Percentiles rank a stretch among this genome's conserved stretches.
Evolutionary conservation across 2,329 filamentous ascomycete species (phyloP).

Genomic region (Hypocrella siamensis): DNA sequence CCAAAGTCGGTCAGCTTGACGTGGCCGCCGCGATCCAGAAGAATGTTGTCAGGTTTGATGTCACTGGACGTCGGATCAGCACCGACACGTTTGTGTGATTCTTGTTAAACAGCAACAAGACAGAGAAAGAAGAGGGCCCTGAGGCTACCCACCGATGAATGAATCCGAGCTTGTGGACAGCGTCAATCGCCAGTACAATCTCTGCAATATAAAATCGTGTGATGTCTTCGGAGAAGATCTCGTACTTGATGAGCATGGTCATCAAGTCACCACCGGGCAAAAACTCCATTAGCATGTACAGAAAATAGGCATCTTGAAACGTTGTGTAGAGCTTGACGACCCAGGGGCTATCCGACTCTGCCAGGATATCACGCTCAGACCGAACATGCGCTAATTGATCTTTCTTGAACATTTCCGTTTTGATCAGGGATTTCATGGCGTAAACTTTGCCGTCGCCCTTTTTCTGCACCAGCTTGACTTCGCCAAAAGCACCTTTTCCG

Average conservation of each 20-base stretch:
- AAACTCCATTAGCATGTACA: constrained; percentile 99
- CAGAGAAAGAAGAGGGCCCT: background rate
- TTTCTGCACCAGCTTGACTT: constrained; percentile 94
- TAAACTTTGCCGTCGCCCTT: constrained; percentile 95
- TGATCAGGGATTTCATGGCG: constrained; percentile 94
- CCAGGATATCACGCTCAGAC: constrained; percentile 91
- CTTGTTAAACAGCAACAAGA: no score
- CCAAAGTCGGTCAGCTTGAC: constrained; percentile 98
- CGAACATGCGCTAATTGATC: constrained; percentile 96
- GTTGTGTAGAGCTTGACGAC: constrained; percentile 97
- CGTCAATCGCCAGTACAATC: constrained; percentile 94
- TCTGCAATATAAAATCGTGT: constrained; percentile 99
- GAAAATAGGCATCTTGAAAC: constrained; percentile 89
- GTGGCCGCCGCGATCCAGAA: constrained; percentile 86
- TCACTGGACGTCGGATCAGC: constrained; percentile 41
- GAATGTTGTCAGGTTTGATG: constrained; percentile 98
- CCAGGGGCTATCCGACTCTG: constrained; percentile 98
- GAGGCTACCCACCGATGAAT: constrained; percentile 70
- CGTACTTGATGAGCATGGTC: constrained; percentile 99
- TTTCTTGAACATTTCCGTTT: constrained; percentile 99
- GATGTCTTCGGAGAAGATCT: constrained; percentile 98
- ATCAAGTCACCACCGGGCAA: constrained; percentile 94
- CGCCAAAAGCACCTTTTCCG: constrained; percentile 95
- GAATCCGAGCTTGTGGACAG: constrained; percentile 93
- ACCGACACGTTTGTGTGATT: no score